Evolutionary conservation across 495 filamentous ascomycete genomes (phyloP), one percentile per base, ranked within the genome.

Genomic region (Trichoderma parareesei): DNA sequence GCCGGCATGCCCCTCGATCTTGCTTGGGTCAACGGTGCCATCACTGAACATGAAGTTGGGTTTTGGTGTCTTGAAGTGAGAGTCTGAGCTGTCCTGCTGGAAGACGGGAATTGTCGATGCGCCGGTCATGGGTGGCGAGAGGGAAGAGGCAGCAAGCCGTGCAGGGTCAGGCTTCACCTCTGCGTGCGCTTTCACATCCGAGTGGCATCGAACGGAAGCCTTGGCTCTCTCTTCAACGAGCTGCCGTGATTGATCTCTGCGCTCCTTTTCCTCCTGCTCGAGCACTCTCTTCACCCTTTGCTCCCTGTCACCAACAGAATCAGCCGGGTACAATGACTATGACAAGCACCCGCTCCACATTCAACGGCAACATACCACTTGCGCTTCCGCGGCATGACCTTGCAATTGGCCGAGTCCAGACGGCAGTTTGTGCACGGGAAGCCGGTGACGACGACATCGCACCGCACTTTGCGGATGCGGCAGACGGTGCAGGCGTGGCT

Each of bases 341-440:
- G 27, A 13, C 7, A 2, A 37, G 11, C 10, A 13, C 9, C 8
- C 53, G 3, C 33, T 57, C 8, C 20, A 10, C 33, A 35, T 35
- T 4, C 11, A 13, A 57, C 0, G 18, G 5, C 18, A 33, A 57
- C 53, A 4, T 5, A 57, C 53, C 53, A 57, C 27, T 57, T 57
- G 9, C 53, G 53, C 53, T 57, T 57, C 18, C 53, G 20, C 53
- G 53, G 53, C 27, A 37, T 18, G 7, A 57, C 53, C 14, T 57
- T 57, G 14, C 53, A 57, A 37, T 57, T 57, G 53, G 53, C 53
- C 20, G 53, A 57, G 6, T 57, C 53, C 53, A 57, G 8, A 27
- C 27, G 27, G 27, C 53, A 57, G 20, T 57, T 57, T 57, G 53
- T 57, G 53, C 53, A 57, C 6, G 53, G 53, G 14, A 57, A 57